Conservation (phyloP, 371 early-diverging fungal species). For the Furculomyces boomerangus region DNA sequence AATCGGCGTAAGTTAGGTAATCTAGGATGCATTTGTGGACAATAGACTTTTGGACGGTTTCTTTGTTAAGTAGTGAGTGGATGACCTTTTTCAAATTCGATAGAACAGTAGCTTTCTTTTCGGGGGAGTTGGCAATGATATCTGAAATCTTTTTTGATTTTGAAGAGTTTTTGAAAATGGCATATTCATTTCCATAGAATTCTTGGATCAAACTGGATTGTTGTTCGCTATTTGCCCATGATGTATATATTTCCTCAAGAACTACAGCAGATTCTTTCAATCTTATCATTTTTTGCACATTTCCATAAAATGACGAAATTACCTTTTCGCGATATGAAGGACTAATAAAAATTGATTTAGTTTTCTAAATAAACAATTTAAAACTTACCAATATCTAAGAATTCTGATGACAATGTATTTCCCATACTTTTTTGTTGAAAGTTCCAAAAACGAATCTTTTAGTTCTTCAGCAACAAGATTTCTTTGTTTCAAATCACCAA, state of each 20-base stretch:
- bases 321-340: slow-evolving; percentile 49
- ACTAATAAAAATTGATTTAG: slow-evolving; percentile 1
- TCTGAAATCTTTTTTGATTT: slow-evolving; percentile 11
- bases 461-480: slow-evolving; percentile 65
- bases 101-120: slow-evolving; percentile 57
- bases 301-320: slow-evolving; percentile 62
- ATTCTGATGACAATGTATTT: slow-evolving; percentile 74
- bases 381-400: slow-evolving; percentile 61
- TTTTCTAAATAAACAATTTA: too few species aligned
- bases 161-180: slow-evolving; percentile 35
- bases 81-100: slow-evolving; percentile 51
- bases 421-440: slow-evolving; percentile 71
- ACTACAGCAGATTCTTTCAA: slow-evolving; percentile 68
- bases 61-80: slow-evolving; percentile 60
- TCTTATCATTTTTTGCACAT: slow-evolving; percentile 56
- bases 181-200: slow-evolving; percentile 86
- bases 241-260: slow-evolving; percentile 69
- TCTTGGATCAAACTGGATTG: slow-evolving; percentile 61
- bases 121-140: slow-evolving; percentile 43
- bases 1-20: slow-evolving; percentile 46
- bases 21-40: slow-evolving; percentile 76
- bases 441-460: slow-evolving; percentile 45
- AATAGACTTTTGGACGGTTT: slow-evolving; percentile 61
- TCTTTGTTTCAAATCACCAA: slow-evolving; percentile 64
- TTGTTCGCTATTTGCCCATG: slow-evolving; percentile 61